Conservation (phyloP, 2,329 filamentous ascomycete genomes). For the Calonectria hongkongensis region DNA sequence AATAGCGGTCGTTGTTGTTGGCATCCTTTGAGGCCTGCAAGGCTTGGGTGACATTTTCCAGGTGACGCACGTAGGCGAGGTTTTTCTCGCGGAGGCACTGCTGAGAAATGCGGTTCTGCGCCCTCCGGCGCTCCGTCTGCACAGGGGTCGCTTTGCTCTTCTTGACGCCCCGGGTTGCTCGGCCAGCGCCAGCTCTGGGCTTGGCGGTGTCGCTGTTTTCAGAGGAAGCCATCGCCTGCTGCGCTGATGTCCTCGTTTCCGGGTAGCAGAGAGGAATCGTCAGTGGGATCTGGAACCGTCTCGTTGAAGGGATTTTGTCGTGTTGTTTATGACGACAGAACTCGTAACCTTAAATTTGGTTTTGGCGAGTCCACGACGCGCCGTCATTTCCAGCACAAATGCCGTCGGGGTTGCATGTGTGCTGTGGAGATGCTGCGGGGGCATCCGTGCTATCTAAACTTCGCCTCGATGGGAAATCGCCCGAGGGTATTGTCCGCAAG, state of each 20-base stretch:
- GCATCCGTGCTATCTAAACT: neutral
- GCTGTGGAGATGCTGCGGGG: constrained; percentile 20
- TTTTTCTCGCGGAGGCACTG: constrained; percentile 25
- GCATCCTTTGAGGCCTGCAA: constrained; percentile 19
- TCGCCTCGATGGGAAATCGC: constrained; percentile 12
- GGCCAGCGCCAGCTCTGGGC: neutral
- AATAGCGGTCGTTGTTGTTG: constrained; percentile 21
- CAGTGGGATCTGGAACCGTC: no score
- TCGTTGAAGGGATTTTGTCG: neutral
- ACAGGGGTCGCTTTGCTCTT: constrained; percentile 8
- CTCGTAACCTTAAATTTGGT: constrained; percentile 19
- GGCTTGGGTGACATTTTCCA: constrained; percentile 19
- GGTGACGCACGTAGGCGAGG: constrained; percentile 17
- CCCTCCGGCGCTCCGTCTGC: constrained; percentile 3
- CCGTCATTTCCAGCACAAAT: neutral
- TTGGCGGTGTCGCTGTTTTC: constrained; percentile 19
- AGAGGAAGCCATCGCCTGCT: neutral
- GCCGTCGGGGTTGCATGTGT: constrained; percentile 4
- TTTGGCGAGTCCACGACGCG: neutral
- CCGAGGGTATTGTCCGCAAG: constrained; percentile 4
- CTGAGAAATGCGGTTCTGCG: constrained; percentile 18
- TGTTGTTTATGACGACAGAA: constrained; percentile 13
- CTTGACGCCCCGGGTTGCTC: constrained; percentile 2
- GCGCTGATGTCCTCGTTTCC: neutral
- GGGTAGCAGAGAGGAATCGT: neutral